A percentile compares a stretch with the other conserved stretches of the same genome.
Conservation (phyloP, 352 stramenopile species). For the Pythium sukuiense region DNA sequence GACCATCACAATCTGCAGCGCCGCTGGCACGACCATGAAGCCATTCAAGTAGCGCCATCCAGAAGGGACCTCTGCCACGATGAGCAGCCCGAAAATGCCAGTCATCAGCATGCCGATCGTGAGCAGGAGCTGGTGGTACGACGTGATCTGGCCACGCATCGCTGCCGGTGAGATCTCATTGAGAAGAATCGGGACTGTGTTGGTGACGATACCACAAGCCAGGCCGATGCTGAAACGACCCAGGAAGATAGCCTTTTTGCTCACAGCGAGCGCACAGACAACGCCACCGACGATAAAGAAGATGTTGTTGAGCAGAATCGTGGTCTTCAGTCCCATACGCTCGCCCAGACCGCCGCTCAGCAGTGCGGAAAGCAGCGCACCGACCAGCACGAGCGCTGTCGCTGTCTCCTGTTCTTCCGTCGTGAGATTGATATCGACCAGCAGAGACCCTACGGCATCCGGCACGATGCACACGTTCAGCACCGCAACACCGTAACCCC, state of each 20-base stretch:
- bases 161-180: conserved; percentile 75
- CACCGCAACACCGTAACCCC: conserved; percentile 65
- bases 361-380: conserved; percentile 66
- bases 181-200: conserved; percentile 81
- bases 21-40: conserved; percentile 62
- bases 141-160: conserved; percentile 76
- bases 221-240: conserved; percentile 65
- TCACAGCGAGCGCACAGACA: conserved; percentile 56
- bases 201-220: conserved; percentile 75
- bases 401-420: conserved; percentile 73
- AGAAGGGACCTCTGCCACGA: conserved; percentile 77
- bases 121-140: conserved; percentile 85
- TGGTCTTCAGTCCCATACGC: conserved; percentile 60
- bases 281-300: conserved; percentile 63
- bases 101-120: conserved; percentile 87
- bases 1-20: conserved; percentile 57
- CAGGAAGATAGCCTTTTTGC: conserved; percentile 60
- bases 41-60: conserved; percentile 86
- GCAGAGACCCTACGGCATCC: conserved; percentile 64
- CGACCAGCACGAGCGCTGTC: conserved; percentile 72
- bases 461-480: conserved; percentile 83
- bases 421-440: conserved; percentile 71
- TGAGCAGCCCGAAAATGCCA: conserved; percentile 68
- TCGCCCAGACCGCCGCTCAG: conserved; percentile 52
- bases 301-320: conserved; percentile 70